phyloP scores from a whole-genome alignment of 257 asterid genomes.

The Solanum tarapatanum region DNA sequence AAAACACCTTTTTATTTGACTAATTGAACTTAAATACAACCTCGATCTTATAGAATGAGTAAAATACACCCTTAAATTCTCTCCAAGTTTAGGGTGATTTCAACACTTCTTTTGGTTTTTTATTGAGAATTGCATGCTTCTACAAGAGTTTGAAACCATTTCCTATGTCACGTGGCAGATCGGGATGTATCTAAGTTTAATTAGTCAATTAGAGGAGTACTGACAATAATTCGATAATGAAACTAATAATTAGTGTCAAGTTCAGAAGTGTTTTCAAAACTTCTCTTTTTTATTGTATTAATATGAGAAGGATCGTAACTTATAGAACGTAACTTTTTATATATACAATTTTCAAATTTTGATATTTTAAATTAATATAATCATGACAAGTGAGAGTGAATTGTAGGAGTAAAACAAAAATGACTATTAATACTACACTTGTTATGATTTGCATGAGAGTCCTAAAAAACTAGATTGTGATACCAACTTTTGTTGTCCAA shows the following conservation, averaged over 20 bases:
- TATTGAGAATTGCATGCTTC: background rate
- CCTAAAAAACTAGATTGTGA: background rate
- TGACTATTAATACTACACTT: background rate
- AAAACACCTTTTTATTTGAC: background rate
- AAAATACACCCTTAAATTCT: background rate
- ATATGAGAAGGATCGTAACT: background rate
- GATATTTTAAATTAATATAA: too few species aligned
- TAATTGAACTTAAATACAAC: background rate
- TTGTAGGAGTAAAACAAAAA: background rate
- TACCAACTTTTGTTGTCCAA: background rate
- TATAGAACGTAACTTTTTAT: background rate
- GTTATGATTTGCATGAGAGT: background rate
- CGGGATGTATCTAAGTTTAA: too few species aligned
- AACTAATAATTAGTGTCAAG: too few species aligned
- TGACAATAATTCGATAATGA: too few species aligned
- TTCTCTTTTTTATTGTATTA: too few species aligned
- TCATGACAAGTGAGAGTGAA: background rate
- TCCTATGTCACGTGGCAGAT: background rate
- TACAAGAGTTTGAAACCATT: background rate
- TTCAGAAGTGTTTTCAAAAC: background rate
- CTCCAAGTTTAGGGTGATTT: background rate
- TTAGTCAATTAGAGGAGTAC: background rate
- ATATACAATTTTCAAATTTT: background rate
- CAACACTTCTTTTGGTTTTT: background rate
- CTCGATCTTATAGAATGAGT: background rate